phyloP scores from a whole-genome alignment of 2,329 filamentous ascomycete genomes.

The Neonectria punicea region DNA sequence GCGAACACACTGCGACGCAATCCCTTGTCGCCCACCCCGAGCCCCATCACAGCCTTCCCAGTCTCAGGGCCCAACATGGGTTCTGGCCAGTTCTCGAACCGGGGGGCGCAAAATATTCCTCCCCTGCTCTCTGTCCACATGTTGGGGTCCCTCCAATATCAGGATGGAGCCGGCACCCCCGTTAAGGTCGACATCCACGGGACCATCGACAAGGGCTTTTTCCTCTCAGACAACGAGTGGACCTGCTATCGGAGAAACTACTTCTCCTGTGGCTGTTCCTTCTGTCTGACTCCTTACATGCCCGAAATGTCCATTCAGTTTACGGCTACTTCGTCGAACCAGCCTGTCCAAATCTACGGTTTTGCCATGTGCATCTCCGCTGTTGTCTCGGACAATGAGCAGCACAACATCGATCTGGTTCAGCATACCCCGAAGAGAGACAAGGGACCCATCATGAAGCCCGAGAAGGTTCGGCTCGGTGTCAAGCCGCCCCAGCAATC shows the following conservation, averaged over 20 bases:
- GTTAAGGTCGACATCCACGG: conserved; percentile 81
- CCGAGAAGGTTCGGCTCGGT: conserved; percentile 73
- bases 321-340: conserved; percentile 60
- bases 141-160: conserved; percentile 71
- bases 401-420: conserved; percentile 83
- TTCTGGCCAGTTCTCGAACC: conserved; percentile 50
- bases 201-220: conserved; percentile 90
- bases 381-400: conserved; percentile 78
- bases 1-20: conserved; percentile 58
- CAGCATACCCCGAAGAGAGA: conserved; percentile 94
- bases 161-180: conserved; percentile 57
- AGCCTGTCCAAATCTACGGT: conserved; percentile 73
- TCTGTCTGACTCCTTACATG: conserved; percentile 70
- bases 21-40: conserved; percentile 64
- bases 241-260: conserved; percentile 94
- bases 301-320: conserved; percentile 61
- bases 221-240: conserved; percentile 83
- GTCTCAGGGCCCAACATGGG: conserved; percentile 63
- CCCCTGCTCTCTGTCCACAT: conserved; percentile 62
- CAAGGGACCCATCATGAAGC: conserved; percentile 83
- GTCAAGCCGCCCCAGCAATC: conserved; percentile 71
- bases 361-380: conserved; percentile 90
- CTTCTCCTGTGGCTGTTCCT: conserved; percentile 86
- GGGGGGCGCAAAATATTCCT: conserved; percentile 54
- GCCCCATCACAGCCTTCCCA: conserved; percentile 58